A percentile compares a stretch with the other conserved stretches of the same genome.
These are phyloP conservation scores for Imleria badia DNA, from an alignment of 768 basidiomycete species.

Conservation along the genomic window DNA sequence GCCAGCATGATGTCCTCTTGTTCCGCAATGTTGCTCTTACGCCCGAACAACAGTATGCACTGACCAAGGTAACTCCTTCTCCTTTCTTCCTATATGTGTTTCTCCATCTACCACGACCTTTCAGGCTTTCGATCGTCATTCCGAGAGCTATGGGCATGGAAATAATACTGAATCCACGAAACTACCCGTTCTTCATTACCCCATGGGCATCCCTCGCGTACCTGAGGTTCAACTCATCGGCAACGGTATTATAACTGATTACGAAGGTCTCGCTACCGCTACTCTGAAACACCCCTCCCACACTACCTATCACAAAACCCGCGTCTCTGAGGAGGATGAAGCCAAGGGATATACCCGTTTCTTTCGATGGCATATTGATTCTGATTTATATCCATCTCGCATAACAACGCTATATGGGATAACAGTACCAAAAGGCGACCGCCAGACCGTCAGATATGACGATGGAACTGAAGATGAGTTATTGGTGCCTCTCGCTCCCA, in stretches of 20 bases:
- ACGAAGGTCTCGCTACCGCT: slow-evolving; percentile 77
- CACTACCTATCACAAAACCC: slow-evolving; percentile 83
- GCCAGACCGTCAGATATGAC: slow-evolving; percentile 72
- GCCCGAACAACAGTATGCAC: slow-evolving; percentile 78
- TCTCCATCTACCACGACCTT: slow-evolving; percentile 6
- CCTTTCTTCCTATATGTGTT: neutral
- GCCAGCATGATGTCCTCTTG: slow-evolving; percentile 66
- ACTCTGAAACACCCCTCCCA: slow-evolving; percentile 86
- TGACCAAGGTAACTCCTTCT: slow-evolving; percentile 63
- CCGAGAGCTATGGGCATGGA: slow-evolving; percentile 76
- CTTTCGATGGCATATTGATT: slow-evolving; percentile 93
- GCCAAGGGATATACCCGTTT: slow-evolving; percentile 78
- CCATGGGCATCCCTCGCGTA: slow-evolving; percentile 86
- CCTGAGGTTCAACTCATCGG: slow-evolving; percentile 93
- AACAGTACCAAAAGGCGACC: slow-evolving; percentile 61
- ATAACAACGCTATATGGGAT: slow-evolving; percentile 87
- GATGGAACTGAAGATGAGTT: slow-evolving; percentile 87
- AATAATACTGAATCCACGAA: slow-evolving; percentile 75
- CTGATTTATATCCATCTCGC: slow-evolving; percentile 79
- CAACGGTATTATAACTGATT: slow-evolving; percentile 75
- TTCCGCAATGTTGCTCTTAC: slow-evolving; percentile 67
- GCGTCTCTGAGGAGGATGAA: slow-evolving; percentile 71
- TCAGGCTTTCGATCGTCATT: slow-evolving; percentile 73
- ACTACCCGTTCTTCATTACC: slow-evolving; percentile 83
- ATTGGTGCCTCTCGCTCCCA: slow-evolving; percentile 80